Base-by-base conservation (phyloP, 768 basidiomycete species). In the Rhodocollybia butyracea region DNA sequence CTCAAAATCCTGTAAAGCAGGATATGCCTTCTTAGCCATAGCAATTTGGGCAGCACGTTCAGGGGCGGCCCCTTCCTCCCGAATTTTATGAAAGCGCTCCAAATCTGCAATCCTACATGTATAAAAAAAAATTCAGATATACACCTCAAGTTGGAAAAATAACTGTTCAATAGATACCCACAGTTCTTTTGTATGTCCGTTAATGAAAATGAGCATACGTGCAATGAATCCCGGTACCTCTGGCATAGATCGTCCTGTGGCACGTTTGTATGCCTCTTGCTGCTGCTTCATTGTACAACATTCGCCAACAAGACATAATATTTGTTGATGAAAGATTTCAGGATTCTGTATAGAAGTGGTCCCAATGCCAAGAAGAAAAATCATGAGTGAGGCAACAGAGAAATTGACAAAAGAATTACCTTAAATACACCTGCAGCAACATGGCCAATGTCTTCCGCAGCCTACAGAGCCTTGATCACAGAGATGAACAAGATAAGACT, bases 401-500 rank as follows among this genome's bases (percentile, higher is more conserved):
- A 15, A 72, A 72, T 59, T 60, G 56, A 55, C 73, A 73, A 1
- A 73, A 64, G 0, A n/a, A n/a, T n/a, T n/a, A n/a, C n/a, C n/a
- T n/a, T n/a, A n/a, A n/a, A n/a, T n/a, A n/a, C n/a, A n/a, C 60
- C 68, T 12, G 66, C 66, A 17, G 68, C 72, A 34, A 75, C 68
- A 19, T 59, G 59, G 5, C 73, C 72, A 55, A 70, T 72, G 53
- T 70, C 72, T 21, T 71, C 69, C 19, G 57, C 65, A 24, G 67
- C 70, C 71, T 73, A 42, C 26, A 24, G n/a, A n/a, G n/a, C n/a
- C n/a, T n/a, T 19, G 7, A 43, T 11, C 27, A 5, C n/a, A 41
- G 4, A 27, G 21, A 13, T 26, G 5, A 13, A 38, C 5, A 5
- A 13, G 22, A 6, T 17, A 22, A 15, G 41, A n/a, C n/a, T 11